phyloP scores from a whole-genome alignment of 805 yeast genomes.

The Starmerella floricola region DNA sequence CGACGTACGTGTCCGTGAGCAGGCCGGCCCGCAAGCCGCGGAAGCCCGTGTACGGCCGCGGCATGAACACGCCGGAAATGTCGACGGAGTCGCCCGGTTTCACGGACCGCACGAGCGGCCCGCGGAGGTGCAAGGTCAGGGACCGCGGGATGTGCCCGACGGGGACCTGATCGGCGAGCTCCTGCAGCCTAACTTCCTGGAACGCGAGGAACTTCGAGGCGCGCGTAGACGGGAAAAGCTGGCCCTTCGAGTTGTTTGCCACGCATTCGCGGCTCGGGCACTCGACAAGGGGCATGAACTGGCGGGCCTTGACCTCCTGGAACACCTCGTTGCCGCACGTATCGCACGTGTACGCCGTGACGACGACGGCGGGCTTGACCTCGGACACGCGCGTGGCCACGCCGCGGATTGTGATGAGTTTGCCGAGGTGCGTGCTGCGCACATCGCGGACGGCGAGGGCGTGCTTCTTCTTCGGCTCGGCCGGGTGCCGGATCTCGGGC shows the following conservation, averaged over 20 bases:
- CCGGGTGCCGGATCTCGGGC: conserved; percentile 24
- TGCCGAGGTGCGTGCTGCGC: conserved; percentile 72
- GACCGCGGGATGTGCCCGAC: conserved; percentile 95
- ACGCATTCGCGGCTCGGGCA: conserved; percentile 75
- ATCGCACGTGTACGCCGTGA: conserved; percentile 94
- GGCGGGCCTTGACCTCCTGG: conserved; percentile 79
- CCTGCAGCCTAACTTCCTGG: conserved; percentile 93
- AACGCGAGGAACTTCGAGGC: conserved; percentile 92
- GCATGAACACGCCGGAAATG: conserved; percentile 82
- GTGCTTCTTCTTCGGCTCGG: conserved; percentile 11
- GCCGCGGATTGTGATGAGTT: conserved; percentile 81
- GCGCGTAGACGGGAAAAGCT: conserved; percentile 80
- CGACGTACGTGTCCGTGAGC: conserved; percentile 84
- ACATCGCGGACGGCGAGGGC: conserved; percentile 82
- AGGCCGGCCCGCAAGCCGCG: conserved; percentile 86
- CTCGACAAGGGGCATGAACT: conserved; percentile 76
- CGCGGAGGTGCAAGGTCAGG: conserved; percentile 76
- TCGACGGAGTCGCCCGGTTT: conserved; percentile 94
- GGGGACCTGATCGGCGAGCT: conserved; percentile 90
- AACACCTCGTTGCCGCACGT: conserved; percentile 93
- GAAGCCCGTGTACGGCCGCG: conserved; percentile 92
- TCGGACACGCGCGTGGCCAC: conserved; percentile 92
- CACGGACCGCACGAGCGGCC: conserved; percentile 73
- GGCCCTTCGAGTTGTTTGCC: conserved; percentile 73
- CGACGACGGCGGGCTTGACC: conserved; percentile 83